phyloP scores from a whole-genome alignment of 192 early-diverging fungal genomes.

The Coemansia sp. region DNA sequence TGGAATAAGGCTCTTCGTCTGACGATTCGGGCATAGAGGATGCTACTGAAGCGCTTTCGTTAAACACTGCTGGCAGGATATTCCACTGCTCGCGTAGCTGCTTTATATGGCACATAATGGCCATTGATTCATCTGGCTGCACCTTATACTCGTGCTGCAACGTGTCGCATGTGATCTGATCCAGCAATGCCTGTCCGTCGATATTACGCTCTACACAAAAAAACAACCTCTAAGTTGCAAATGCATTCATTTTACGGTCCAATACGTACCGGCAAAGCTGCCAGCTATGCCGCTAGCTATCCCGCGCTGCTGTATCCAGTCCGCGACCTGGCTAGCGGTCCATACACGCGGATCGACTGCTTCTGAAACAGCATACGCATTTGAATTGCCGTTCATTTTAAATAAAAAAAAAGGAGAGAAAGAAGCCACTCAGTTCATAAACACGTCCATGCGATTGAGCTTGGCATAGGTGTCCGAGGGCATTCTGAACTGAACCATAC shows the following conservation, averaged over 20 bases:
- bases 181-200: neutral
- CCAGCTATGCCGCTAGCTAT: neutral
- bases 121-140: neutral
- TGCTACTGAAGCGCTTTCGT: neutral
- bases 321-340: neutral
- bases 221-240: neutral
- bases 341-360: neutral
- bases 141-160: neutral
- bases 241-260: neutral
- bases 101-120: neutral
- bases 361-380: neutral
- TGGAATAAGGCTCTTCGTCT: neutral
- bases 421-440: conserved; percentile 54
- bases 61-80: neutral
- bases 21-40: too few species aligned
- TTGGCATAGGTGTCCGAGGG: conserved; percentile 73
- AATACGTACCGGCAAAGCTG: conserved; percentile 2
- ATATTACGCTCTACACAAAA: neutral
- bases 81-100: neutral
- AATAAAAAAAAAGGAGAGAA: neutral
- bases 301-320: neutral
- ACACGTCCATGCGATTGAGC: conserved; percentile 70
- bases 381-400: neutral
- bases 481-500: conserved; percentile 82
- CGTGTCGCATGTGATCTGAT: neutral